Evolutionary conservation across 2,329 filamentous ascomycete species (phyloP).

Genomic region (Fusarium sp.): DNA sequence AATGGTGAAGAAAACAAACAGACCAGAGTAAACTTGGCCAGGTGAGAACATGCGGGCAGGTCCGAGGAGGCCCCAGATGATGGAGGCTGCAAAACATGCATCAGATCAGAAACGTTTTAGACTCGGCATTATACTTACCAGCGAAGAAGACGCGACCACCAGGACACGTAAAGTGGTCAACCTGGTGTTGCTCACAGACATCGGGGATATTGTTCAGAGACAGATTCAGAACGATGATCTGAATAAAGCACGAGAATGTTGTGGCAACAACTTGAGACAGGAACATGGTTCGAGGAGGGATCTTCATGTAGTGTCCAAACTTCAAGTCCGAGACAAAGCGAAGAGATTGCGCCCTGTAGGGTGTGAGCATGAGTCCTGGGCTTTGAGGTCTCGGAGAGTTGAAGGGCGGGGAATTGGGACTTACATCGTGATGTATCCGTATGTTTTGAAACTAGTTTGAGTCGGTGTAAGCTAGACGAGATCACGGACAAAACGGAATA

Average conservation of each 20-base stretch:
- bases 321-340: constrained; percentile 75
- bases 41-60: constrained; percentile 72
- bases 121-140: constrained; percentile 50
- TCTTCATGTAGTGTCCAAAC: constrained; percentile 79
- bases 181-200: constrained; percentile 69
- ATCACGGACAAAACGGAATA: background rate
- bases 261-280: constrained; percentile 73
- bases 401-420: constrained; percentile 4
- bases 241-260: constrained; percentile 73
- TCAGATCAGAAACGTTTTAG: constrained; percentile 8
- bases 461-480: background rate
- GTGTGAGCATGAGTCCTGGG: constrained; percentile 10
- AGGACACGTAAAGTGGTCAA: constrained; percentile 71
- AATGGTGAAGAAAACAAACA: constrained; percentile 69
- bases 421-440: constrained; percentile 70
- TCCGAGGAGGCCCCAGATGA: constrained; percentile 76
- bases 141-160: constrained; percentile 73
- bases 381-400: background rate
- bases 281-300: constrained; percentile 74
- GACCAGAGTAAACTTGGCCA: constrained; percentile 69
- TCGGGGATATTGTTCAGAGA: constrained; percentile 69
- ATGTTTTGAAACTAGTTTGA: constrained; percentile 67
- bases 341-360: constrained; percentile 65
- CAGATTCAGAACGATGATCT: constrained; percentile 72
- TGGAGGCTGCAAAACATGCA: constrained; percentile 57